These are phyloP conservation scores for Colletotrichum paranaense DNA, from an alignment of 2,329 filamentous ascomycete species.

Conservation along the genomic window DNA sequence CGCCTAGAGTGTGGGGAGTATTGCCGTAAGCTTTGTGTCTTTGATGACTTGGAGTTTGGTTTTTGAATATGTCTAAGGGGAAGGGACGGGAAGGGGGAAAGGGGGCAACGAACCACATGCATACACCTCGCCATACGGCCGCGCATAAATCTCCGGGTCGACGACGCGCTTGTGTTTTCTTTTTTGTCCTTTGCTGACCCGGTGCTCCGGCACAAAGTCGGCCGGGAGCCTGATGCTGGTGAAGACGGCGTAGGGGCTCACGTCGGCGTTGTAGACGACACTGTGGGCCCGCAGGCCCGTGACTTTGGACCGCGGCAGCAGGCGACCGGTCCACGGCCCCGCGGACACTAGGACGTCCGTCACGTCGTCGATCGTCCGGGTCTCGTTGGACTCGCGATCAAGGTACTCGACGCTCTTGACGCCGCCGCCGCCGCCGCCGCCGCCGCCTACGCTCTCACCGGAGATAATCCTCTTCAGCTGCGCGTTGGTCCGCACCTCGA, in stretches of 20 bases:
- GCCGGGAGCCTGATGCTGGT: constrained; percentile 83
- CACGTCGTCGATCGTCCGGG: constrained; percentile 52
- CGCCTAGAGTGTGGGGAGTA: constrained; percentile 54
- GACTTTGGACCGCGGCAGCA: constrained; percentile 69
- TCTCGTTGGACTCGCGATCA: constrained; percentile 56
- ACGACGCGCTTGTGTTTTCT: constrained; percentile 71
- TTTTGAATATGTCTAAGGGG: background rate
- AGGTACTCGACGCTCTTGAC: constrained; percentile 72
- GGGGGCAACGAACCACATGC: constrained; percentile 74
- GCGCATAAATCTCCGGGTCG: constrained; percentile 92
- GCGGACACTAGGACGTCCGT: constrained; percentile 68
- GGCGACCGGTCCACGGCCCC: constrained; percentile 71
- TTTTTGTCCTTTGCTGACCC: constrained; percentile 58
- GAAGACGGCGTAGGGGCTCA: constrained; percentile 84
- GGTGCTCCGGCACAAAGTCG: constrained; percentile 68
- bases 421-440: constrained; percentile 50
- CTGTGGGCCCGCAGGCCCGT: constrained; percentile 72
- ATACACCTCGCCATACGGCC: constrained; percentile 90
- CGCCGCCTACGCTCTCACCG: constrained; percentile 45
- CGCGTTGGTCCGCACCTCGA: constrained; percentile 73
- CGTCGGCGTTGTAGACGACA: constrained; percentile 71
- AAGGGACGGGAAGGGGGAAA: constrained; percentile 6
- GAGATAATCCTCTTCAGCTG: constrained; percentile 74
- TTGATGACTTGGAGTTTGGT: no score
- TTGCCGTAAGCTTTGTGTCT: background rate